Evolutionary conservation across 2,329 filamentous ascomycete genomes (phyloP), one percentile per base, ranked within the genome.

Genomic region (Aspergillus brunneoviolaceus): DNA sequence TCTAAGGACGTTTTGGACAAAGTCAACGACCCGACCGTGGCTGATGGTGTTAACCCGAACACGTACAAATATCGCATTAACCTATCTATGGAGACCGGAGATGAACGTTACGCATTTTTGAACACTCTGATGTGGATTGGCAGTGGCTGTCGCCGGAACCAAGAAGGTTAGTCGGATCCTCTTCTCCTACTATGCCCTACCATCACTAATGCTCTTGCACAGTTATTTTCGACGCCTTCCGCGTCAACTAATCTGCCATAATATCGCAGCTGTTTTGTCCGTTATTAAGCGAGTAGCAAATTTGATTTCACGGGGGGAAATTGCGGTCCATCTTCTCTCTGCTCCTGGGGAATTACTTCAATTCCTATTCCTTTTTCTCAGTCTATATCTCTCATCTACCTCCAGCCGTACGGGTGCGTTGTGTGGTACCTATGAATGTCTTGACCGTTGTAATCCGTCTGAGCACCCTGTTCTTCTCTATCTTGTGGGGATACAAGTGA

Each of bases 101-200:
- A 82, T 62, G 77, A 81, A 56, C 75, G 80, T 23, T 82, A 82
- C 60, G 74, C 76, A 10, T 81, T 81, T 65, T 65, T 82, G 57
- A 82, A 81, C 63, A 81, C 78, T 10, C 71, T 79, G 29, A 80
- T 81, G 76, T 82, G 80, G 80, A 73, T 81, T 57, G 79, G 77
- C 55, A 82, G 79, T 63, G 80, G 79, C 23, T 80, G 79, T 65
- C 74, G 79, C 58, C 72, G 80, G 55, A 75, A 74, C 45, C 73
- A 76, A 57, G 80, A 82, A 75, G 75, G 79, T 80, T 63, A 66
- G 73, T 62, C n/a, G 49, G 5, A 53, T 29, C 16, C 14, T 12
- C 39, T 19, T 31, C 35, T 19, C 23, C 35, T 14, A 35, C 33
- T 5, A 35, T 35, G 11, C 14, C 10, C 27, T 23, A 14, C 11